Percentiles rank a stretch among this genome's conserved stretches.
Evolutionary conservation across 805 yeast species (phyloP).

Genomic region (Starmerella stellata): DNA sequence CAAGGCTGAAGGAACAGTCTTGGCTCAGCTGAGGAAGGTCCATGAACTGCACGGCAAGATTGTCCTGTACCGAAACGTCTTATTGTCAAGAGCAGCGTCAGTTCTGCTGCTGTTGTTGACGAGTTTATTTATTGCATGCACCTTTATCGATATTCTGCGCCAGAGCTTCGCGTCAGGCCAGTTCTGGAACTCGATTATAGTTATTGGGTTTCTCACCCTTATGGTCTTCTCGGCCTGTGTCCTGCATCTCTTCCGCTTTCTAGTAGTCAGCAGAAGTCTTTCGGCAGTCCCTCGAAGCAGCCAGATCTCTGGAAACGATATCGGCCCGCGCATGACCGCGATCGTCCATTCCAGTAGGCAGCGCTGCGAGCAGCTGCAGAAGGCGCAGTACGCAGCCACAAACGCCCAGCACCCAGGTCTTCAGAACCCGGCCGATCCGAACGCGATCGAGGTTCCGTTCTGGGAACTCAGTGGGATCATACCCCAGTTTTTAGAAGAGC

Average conservation of each 20-base stretch:
- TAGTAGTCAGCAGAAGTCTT: slow-evolving; percentile 38
- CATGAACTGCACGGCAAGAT: too few species aligned
- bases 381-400: slow-evolving; percentile 9
- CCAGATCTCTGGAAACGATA: slow-evolving; percentile 46
- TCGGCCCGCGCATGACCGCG: slow-evolving; percentile 32
- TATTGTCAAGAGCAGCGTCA: not conserved
- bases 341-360: slow-evolving; percentile 27
- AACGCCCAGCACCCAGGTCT: slow-evolving; percentile 14
- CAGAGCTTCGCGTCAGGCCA: slow-evolving; percentile 44
- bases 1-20: too few species aligned
- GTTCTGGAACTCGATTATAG: slow-evolving; percentile 66
- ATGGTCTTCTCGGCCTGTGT: slow-evolving; percentile 35
- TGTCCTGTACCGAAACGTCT: too few species aligned
- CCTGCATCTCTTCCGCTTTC: slow-evolving; percentile 41
- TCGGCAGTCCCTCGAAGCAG: slow-evolving; percentile 66
- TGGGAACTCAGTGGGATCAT: slow-evolving; percentile 18
- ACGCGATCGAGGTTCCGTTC: slow-evolving; percentile 13
- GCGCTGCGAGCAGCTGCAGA: slow-evolving; percentile 9
- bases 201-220: slow-evolving; percentile 49
- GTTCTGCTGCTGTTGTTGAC: not conserved
- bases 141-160: slow-evolving; percentile 64
- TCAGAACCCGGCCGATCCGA: slow-evolving; percentile 12
- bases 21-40: too few species aligned
- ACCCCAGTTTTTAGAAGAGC: slow-evolving; percentile 17
- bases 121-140: slow-evolving; percentile 38